These are phyloP conservation scores for Mycena citricolor DNA, from an alignment of 1,284 basidiomycete genomes.

Conservation along the genomic window DNA sequence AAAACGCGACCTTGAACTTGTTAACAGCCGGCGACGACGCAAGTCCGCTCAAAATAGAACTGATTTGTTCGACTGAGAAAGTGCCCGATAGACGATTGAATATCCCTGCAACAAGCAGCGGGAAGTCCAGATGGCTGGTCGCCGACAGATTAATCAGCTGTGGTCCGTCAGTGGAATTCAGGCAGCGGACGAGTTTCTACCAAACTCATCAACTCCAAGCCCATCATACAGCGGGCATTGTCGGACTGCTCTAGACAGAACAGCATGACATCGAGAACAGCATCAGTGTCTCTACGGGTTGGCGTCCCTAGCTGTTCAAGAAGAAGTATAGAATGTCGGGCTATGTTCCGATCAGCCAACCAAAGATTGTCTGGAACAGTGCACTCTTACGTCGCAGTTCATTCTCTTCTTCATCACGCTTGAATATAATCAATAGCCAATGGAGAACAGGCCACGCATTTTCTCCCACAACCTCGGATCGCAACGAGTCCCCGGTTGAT, in stretches of 20 bases:
- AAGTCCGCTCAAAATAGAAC: conserved; percentile 15
- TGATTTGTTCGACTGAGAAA: conserved; percentile 18
- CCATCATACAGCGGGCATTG: conserved; percentile 41
- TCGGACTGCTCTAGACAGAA: conserved; percentile 48
- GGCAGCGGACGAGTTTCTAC: conserved; percentile 34
- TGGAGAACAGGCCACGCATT: conserved; percentile 65
- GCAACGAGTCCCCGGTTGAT: conserved; percentile 20
- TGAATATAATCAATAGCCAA: conserved; percentile 64
- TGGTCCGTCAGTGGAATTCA: background rate
- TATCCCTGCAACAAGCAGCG: conserved; percentile 20
- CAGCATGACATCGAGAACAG: conserved; percentile 56
- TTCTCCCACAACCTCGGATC: conserved; percentile 44
- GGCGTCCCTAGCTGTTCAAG: conserved; percentile 59
- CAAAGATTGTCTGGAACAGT: conserved; percentile 9
- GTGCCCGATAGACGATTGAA: conserved; percentile 17
- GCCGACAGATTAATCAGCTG: conserved; percentile 20
- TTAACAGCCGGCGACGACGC: conserved; percentile 17
- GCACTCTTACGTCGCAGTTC: conserved; percentile 14
- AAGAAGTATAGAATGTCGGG: conserved; percentile 55
- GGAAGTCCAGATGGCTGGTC: conserved; percentile 20
- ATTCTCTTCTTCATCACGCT: conserved; percentile 51
- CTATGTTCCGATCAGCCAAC: conserved; percentile 34
- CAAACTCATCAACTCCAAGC: conserved; percentile 50
- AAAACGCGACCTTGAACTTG: conserved; percentile 24
- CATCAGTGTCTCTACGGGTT: conserved; percentile 55